Percentiles rank a stretch among this genome's conserved stretches.
These are phyloP conservation scores for Poa annua DNA, from an alignment of 176 grass and related monocot genomes.

Conservation along the genomic window DNA sequence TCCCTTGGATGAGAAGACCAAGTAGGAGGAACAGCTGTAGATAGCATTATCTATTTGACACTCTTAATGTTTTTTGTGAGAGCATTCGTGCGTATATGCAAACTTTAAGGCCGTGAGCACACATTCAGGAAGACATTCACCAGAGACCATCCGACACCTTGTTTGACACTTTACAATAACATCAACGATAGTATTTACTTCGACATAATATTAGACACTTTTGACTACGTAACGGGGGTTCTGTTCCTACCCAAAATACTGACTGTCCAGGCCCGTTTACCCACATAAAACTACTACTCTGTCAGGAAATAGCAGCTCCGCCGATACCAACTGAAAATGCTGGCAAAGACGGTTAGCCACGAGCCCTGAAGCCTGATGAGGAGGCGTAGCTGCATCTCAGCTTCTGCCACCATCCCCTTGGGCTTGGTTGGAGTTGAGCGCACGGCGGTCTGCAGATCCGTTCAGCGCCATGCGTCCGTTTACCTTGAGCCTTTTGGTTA, in stretches of 20 bases:
- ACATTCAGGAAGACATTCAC: neutral
- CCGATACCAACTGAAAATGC: neutral
- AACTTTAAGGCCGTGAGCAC: neutral
- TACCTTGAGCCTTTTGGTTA: slow-evolving; percentile 27
- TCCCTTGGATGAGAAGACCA: slow-evolving; percentile 52
- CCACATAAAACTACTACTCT: slow-evolving; percentile 2
- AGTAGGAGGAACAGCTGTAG: slow-evolving; percentile 41
- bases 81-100: neutral
- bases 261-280: neutral
- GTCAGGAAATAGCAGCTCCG: neutral
- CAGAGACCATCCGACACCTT: neutral
- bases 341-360: neutral
- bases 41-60: neutral
- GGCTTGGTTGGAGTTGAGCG: neutral
- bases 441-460: neutral
- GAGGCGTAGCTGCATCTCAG: neutral
- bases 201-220: slow-evolving; percentile 4
- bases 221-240: neutral
- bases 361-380: neutral
- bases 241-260: neutral
- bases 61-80: neutral
- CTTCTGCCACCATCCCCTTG: neutral
- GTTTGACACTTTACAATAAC: neutral
- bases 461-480: slow-evolving; percentile 45
- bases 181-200: neutral